Base-by-base conservation (phyloP, 176 grass and related monocot species). In the Oryza meyeriana region DNA sequence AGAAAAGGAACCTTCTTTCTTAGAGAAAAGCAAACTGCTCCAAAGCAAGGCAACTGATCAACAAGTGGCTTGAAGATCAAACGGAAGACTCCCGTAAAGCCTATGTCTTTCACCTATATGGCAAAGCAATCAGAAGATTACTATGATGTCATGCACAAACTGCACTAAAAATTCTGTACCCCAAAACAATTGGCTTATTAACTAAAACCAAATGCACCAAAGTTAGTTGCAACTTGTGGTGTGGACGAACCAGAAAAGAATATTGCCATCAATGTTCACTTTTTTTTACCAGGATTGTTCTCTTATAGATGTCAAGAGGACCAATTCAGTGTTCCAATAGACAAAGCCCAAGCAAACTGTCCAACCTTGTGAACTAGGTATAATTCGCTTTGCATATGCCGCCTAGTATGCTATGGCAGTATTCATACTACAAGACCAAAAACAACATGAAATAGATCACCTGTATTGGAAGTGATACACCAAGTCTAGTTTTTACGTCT, bases 1-100 rank as follows among this genome's bases (percentile, higher is more conserved):
- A 52, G 25, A 82, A 74, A 40, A 78, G 33, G 27, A 82, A 98
- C 96, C 96, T 98, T 98, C 73, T 98, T 75, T 88, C 93, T 91
- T 73, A 95, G 87, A 72, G 96, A 98, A 90, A 87, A 98, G 66
- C 88, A 98, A 85, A 98, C 87, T 82, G 96, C 96, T 74, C 93
- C 93, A 87, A 97, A 97, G 82, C 94, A 97, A 40, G 94, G 94
- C 35, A 97, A 58, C 73, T 97, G 81, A 61, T 97, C 89, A 50
- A 97, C 87, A 17, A 97, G 55, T 40, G 94, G 91, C 81, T 81
- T 94, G 73, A 97, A 97, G 77, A 97, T 97, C 75, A 97, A 82
- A 57, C 94, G 91, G 81, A 97, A 97, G 86, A 97, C 67, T 66
- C 91, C 94, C 25, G 94, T 94, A 61, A 94, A 97, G 72, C 91